Evolutionary conservation across 345 rosid genomes (phyloP), one percentile per base, ranked within the genome.

Genomic region (Cochlearia excelsa): DNA sequence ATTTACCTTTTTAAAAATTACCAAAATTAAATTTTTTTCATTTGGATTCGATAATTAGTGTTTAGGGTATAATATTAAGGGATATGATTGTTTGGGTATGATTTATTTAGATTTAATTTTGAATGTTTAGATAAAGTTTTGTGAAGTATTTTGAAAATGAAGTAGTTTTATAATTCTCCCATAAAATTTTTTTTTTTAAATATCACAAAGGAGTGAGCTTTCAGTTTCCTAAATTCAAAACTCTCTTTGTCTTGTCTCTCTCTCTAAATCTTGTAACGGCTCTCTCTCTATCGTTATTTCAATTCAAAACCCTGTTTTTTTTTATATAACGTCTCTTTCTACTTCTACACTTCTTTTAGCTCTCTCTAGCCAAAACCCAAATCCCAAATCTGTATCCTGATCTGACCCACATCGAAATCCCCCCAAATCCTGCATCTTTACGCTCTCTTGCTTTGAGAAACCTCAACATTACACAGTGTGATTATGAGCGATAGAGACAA

Each of bases 261-360:
- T 55, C 9, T 59, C 27, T 69, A 16, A 16, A 16, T 16, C 23
- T 49, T 43, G 63, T 64, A 70, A 70, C 74, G 74, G 74, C 74
- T 70, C 74, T 70, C 63, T 63, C 69, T 63, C 48, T 69, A 46
- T 69, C 59, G 59, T 50, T 54, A 70, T 55, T 63, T 70, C 65
- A 70, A 56, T 70, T 70, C 65, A 37, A 70, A 70, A 63, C 42
- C 63, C 46, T 0, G 7, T 4, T 54, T 41, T 53, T 37, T 26
- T 2, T 38, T 28, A 6, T 37, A 3, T 9, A 63, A 56, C 64
- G 59, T 56, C 68, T 56, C 47, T 50, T 34, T 29, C 74, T 49
- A 30, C 64, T 41, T 56, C 54, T 28, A 6, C 41, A 35, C 53
- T 63, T 48, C 68, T 55, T 9, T 47, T 29, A 54, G 63, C 67